Conservation (phyloP, 192 early-diverging fungal species). For the Spizellomyces sp. region DNA sequence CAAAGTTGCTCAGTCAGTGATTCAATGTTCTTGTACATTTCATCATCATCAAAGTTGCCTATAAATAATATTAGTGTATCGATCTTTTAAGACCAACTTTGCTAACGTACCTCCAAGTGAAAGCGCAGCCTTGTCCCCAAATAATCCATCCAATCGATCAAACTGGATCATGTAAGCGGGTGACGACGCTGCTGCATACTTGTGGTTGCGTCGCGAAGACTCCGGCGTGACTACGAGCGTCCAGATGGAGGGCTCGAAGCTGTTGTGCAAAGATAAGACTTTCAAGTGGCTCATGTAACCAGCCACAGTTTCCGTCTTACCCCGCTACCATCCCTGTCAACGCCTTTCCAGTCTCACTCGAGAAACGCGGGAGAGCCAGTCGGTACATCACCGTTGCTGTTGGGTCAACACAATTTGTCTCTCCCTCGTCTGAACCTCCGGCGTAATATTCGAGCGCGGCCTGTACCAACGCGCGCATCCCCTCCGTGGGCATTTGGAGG, state of each 20-base stretch:
- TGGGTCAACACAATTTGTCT: not conserved
- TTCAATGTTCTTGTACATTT: no score
- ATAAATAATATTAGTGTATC: no score
- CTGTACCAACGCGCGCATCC: conserved; percentile 23
- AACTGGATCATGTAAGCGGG: conserved; percentile 3
- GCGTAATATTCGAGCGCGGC: conserved; percentile 19
- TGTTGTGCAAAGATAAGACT: not conserved
- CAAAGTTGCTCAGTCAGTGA: no score
- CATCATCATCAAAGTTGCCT: no score
- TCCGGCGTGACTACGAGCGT: not conserved
- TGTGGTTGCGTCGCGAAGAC: no score
- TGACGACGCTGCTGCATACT: no score
- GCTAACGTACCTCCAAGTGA: not conserved
- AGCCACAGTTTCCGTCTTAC: not conserved
- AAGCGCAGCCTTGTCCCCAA: not conserved
- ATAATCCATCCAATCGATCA: conserved; percentile 9
- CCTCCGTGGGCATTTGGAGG: conserved; percentile 30
- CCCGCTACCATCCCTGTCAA: conserved; percentile 18
- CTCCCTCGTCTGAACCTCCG: not conserved
- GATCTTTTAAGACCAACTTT: no score
- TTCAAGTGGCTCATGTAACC: not conserved
- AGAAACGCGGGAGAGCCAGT: conserved; percentile 1
- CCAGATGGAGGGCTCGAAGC: conserved; percentile 20
- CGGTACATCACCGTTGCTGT: not conserved
- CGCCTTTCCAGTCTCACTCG: conserved; percentile 4